Evolutionary conservation across 2,329 filamentous ascomycete species (phyloP), one percentile per base, ranked within the genome.

Genomic region (Delphinella strobiligena): DNA sequence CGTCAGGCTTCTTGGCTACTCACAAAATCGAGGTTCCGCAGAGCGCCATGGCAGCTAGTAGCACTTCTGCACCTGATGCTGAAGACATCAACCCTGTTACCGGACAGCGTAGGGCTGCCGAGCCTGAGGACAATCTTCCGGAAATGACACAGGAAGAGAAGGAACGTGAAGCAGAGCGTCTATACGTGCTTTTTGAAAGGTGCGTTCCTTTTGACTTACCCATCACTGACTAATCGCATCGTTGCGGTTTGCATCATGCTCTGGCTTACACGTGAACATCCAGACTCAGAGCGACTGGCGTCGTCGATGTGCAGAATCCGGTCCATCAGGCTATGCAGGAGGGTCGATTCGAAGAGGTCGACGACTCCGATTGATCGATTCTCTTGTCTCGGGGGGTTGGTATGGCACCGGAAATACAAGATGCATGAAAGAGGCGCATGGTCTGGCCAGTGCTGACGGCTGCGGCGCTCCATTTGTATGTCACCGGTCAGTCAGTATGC

Each of bases 81-180:
- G 40, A 49, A 37, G 48, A 56, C 50, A 64, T 93, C 38, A 95
- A 95, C 48, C 86, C 88, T 0, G 75, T 95, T 22, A 95, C 88
- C 1, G 88, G 88, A 0, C 88, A 95, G 58, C 78, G 80, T 47
- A 45, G 50, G 34, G 46, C 43, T 40, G 52, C 52, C 2, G 56
- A 59, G 39, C 45, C 49, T 5, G 34, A 38, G 9, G 40, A 45
- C 7, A 54, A 85, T 37, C 80, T 86, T 48, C 69, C 67, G 29
- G 83, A 88, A 31, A 94, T 96, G 89, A 91, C 82, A 0, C 68
- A 83, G 34, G 87, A 88, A 48, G 89, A 96, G 63, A 95, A 89
- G 59, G 84, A 94, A 59, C 71, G 83, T 42, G 91, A 98, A 55
- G 89, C 88, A 0, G 89, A 95, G 60, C 74, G 78, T 41, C 61